Evolutionary conservation across 306 rosid species (phyloP).

Genomic region (Albizia julibrissin): DNA sequence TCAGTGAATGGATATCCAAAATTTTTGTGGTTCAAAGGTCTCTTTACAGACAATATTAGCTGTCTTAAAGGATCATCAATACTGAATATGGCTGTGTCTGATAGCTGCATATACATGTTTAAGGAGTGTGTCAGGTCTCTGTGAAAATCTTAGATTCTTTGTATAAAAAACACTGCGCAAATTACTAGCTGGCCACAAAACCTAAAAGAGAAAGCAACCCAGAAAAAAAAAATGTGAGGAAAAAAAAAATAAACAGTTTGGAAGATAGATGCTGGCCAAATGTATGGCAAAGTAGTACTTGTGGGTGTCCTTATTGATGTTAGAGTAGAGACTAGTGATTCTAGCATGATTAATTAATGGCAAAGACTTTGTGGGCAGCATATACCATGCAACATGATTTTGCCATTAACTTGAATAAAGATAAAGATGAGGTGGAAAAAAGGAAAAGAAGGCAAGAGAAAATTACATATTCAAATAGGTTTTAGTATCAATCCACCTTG

Average conservation of each 20-base stretch:
- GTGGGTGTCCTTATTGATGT: constrained; percentile 41
- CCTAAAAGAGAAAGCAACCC: neutral
- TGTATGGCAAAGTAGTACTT: constrained; percentile 44
- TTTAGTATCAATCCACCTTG: constrained; percentile 74
- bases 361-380: constrained; percentile 52
- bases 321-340: constrained; percentile 51
- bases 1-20: constrained; percentile 25
- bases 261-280: constrained; percentile 47
- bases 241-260: constrained; percentile 40
- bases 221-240: neutral
- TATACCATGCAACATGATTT: constrained; percentile 51
- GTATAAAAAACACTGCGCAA: neutral
- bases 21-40: constrained; percentile 2
- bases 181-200: neutral
- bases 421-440: constrained; percentile 36
- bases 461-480: constrained; percentile 89
- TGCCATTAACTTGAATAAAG: constrained; percentile 53
- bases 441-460: constrained; percentile 33
- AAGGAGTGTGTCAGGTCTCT: constrained; percentile 10
- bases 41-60: neutral
- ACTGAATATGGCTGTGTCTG: neutral
- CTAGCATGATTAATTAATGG: constrained; percentile 52
- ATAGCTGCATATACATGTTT: constrained; percentile 26
- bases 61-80: constrained; percentile 3
- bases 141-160: neutral